Conservation (phyloP, 352 stramenopile species). For the Phytophthora citricola region DNA sequence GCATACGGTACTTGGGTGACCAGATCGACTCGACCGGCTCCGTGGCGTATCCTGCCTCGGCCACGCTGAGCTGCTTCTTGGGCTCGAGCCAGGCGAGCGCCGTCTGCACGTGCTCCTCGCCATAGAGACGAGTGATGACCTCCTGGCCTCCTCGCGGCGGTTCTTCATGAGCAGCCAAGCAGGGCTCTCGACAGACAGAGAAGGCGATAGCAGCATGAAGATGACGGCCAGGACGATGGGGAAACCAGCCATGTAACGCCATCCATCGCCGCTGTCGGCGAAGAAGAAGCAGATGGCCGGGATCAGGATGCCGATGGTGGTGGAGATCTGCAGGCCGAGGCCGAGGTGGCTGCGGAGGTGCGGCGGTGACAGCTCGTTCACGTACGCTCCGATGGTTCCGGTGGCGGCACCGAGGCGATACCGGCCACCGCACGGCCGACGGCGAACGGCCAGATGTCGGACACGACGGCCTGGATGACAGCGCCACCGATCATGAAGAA, state of each 20-base stretch:
- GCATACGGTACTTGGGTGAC: constrained; percentile 30
- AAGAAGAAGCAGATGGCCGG: constrained; percentile 33
- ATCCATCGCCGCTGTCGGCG: constrained; percentile 39
- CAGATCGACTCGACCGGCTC: constrained; percentile 30
- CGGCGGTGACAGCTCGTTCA: constrained; percentile 25
- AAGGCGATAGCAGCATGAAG: constrained; percentile 42
- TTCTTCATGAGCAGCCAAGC: constrained; percentile 22
- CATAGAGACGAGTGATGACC: constrained; percentile 28
- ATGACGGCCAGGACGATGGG: constrained; percentile 49
- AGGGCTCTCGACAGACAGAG: constrained; percentile 20
- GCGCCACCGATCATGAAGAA: constrained; percentile 50
- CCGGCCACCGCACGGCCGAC: constrained; percentile 29
- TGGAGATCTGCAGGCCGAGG: constrained; percentile 39
- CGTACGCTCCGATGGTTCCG: constrained; percentile 18
- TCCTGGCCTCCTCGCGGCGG: constrained; percentile 30
- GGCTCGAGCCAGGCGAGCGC: constrained; percentile 17
- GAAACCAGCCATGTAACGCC: constrained; percentile 59
- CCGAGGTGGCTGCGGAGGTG: constrained; percentile 33
- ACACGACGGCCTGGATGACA: constrained; percentile 39
- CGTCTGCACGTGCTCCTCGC: constrained; percentile 23
- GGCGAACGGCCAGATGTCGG: constrained; percentile 40
- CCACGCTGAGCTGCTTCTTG: constrained; percentile 15
- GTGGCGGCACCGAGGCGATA: constrained; percentile 18
- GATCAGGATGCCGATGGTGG: constrained; percentile 38
- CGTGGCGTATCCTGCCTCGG: constrained; percentile 10